phyloP scores from a whole-genome alignment of 2,329 filamentous ascomycete species.

The Xylariales sp. region DNA sequence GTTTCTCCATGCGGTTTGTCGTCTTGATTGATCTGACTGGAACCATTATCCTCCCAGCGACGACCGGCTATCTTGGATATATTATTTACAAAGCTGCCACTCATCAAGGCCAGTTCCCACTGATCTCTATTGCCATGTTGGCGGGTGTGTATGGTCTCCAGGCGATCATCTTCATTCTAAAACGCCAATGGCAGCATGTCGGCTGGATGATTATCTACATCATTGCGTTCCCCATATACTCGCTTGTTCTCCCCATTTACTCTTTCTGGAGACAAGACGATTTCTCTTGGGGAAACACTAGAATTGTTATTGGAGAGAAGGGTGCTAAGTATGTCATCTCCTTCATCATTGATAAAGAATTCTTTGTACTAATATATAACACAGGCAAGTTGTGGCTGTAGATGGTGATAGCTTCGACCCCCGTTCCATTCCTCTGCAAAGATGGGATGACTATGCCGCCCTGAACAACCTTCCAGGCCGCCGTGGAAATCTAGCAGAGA shows the following conservation, averaged over 20 bases:
- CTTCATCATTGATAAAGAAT: background rate
- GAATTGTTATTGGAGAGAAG: constrained; percentile 93
- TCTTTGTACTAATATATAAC: background rate
- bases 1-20: constrained; percentile 95
- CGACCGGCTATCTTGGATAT: constrained; percentile 80
- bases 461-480: constrained; percentile 86
- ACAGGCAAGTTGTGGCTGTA: constrained; percentile 70
- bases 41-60: constrained; percentile 87
- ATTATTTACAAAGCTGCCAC: constrained; percentile 77
- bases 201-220: constrained; percentile 99
- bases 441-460: constrained; percentile 94
- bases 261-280: constrained; percentile 99
- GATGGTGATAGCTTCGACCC: constrained; percentile 87
- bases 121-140: constrained; percentile 85
- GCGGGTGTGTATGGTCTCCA: constrained; percentile 93
- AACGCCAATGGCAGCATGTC: constrained; percentile 96
- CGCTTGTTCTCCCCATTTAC: constrained; percentile 85
- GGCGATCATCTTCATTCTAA: constrained; percentile 92
- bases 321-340: constrained; percentile 57
- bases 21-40: constrained; percentile 92
- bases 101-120: constrained; percentile 68
- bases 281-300: constrained; percentile 98
- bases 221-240: constrained; percentile 91
- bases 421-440: constrained; percentile 85
- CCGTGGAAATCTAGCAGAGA: constrained; percentile 67